Conservation (phyloP, 1,284 basidiomycete genomes). For the Meira nashicola region DNA sequence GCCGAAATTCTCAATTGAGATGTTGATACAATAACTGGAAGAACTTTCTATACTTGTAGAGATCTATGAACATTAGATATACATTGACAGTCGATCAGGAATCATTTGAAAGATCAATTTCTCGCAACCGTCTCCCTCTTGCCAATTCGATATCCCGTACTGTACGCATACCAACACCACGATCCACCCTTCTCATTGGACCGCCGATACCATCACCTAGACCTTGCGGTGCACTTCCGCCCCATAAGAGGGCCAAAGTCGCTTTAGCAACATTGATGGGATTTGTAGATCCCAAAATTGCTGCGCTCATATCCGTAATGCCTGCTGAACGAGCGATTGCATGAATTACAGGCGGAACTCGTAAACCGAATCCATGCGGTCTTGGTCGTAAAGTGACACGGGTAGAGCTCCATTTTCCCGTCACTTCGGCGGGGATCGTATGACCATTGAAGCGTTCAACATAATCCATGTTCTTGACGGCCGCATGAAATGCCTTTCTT, state of each 20-base stretch:
- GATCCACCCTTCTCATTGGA: conserved; percentile 42
- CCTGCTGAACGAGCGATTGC: conserved; percentile 81
- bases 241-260: conserved; percentile 52
- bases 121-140: conserved; percentile 14
- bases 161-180: conserved; percentile 44
- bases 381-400: conserved; percentile 77
- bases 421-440: conserved; percentile 79
- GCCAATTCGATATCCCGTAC: conserved; percentile 11
- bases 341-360: conserved; percentile 83
- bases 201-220: conserved; percentile 50
- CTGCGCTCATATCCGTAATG: conserved; percentile 87
- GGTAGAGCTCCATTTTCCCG: conserved; percentile 79
- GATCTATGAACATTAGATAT: too few relatives aligned
- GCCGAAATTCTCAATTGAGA: too few relatives aligned
- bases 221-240: conserved; percentile 40
- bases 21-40: too few relatives aligned
- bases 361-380: conserved; percentile 81
- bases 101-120: not conserved
- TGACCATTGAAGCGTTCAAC: conserved; percentile 82
- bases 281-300: conserved; percentile 88
- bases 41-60: too few relatives aligned
- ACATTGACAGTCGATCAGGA: too few relatives aligned
- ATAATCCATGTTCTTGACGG: conserved; percentile 78
- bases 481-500: conserved; percentile 67
- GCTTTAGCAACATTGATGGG: conserved; percentile 62